These are phyloP conservation scores for Colletotrichum salicis DNA, from an alignment of 2,329 filamentous ascomycete species.

Conservation along the genomic window DNA sequence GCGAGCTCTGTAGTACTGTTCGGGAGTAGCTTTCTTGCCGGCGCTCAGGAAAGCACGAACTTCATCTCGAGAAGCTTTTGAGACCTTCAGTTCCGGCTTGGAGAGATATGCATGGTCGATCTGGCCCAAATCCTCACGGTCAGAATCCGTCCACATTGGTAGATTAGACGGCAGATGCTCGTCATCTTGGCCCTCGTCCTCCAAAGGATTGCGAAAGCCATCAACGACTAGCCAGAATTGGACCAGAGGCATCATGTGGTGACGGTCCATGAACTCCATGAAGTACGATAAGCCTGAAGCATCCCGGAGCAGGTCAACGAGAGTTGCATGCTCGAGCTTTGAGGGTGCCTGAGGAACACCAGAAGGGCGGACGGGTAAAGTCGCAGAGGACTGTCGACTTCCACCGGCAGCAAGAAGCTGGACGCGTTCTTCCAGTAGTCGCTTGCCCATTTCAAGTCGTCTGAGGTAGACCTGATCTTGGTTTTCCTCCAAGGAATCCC, in stretches of 20 bases:
- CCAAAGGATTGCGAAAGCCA: conserved; percentile 91
- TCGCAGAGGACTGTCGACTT: conserved; percentile 52
- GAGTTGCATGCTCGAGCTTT: conserved; percentile 76
- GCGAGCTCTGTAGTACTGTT: conserved; percentile 85
- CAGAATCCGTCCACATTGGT: conserved; percentile 81
- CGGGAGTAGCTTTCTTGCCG: conserved; percentile 78
- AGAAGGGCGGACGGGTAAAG: conserved; percentile 30
- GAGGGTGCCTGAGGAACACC: conserved; percentile 51
- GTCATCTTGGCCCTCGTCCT: conserved; percentile 81
- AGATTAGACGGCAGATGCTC: conserved; percentile 69
- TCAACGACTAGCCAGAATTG: conserved; percentile 99
- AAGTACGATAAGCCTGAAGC: conserved; percentile 94
- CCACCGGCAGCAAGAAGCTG: conserved; percentile 79
- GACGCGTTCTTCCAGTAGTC: conserved; percentile 89
- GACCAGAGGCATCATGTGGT: conserved; percentile 85
- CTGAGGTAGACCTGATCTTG: conserved; percentile 89
- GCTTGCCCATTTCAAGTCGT: conserved; percentile 90
- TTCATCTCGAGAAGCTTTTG: conserved; percentile 72
- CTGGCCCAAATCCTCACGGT: conserved; percentile 87
- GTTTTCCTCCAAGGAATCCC: conserved; percentile 79
- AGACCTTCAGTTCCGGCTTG: conserved; percentile 82
- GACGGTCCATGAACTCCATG: conserved; percentile 99
- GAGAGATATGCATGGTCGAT: conserved; percentile 91
- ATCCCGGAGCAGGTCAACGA: conserved; percentile 89
- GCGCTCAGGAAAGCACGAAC: conserved; percentile 84